Base-by-base conservation (phyloP, 148 eudicot genomes). In the Rhododendron griersonianum region DNA sequence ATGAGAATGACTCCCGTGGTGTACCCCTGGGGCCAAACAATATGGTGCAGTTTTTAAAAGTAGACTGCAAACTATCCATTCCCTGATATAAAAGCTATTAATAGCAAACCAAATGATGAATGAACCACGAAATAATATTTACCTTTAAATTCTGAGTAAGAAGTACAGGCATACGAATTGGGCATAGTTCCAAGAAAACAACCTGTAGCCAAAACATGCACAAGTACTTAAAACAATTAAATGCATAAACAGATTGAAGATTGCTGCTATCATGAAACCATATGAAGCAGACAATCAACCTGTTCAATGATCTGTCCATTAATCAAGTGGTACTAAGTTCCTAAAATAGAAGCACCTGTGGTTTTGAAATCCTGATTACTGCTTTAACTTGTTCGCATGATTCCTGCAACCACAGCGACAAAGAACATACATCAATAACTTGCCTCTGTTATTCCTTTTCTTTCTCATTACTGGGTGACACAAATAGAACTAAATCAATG, bases 321-420 rank as follows among this genome's bases (percentile, higher is more conserved):
- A 88, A 85, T 63, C 69, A 79, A 76, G 37, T 18, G 45, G 78
- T n/a, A 69, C 35, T 47, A 65, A 35, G 71, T 65, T 50, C 76
- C 30, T 50, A 23, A 85, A 74, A 85, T 85, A 84, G 73, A 90
- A 84, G 78, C 61, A 97, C 99, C 99, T 97, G 88, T 39, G 99
- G 99, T 90, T 93, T 93, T 88, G 95, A 92, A 65, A 89, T 83
- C 88, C 88, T 89, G 63, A 97, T 94, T 59, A 97, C 95, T 87
- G 94, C 96, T 89, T 93, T 89, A 87, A 97, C 99, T 90, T 95
- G 96, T 45, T 91, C 84, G 92, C 99, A 97, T 41, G 99, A 97
- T 83, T 97, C 98, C 99, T 97, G 91, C 80, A 85, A 82, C 33
- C 33, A 48, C 76, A 81, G 41, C 14, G 76, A 84, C 47, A 51